Base-by-base conservation (phyloP, 2,329 filamentous ascomycete species). In the Ophiostoma ulmi region DNA sequence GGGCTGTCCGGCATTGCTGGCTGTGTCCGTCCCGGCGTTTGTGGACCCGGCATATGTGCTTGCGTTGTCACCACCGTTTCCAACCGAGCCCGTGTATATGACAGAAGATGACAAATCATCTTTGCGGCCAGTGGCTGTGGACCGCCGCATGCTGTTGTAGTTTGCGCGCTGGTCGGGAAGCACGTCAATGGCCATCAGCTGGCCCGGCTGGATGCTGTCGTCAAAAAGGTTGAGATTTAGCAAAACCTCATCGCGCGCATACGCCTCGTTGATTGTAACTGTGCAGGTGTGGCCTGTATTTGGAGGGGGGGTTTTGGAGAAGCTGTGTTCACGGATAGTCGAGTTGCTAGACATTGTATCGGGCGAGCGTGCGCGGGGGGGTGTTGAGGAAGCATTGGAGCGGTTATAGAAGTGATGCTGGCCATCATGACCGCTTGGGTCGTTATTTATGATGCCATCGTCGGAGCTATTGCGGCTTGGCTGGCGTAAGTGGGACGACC, bases 181-280 rank as follows among this genome's bases (percentile, higher is more conserved):
- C 6, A 88, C 84, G 31, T 90, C 83, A 70, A 96, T 89, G 75
- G 92, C 90, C 80, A 95, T 88, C 70, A 96, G 81, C 73, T 87
- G 86, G 36, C 91, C 91, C 0, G 87, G 82, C 71, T 85, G 85
- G 73, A 92, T 83, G 65, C 86, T 84, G 64, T 84, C 82, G 69
- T 87, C 86, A 72, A 94, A 87, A 20, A 89, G 84, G 70, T 91
- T 88, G 71, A 90, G 84, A 77, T 94, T 95, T 76, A 96, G 85
- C 31, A 95, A 83, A 64, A 95, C 89, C 75, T 94, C 92, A 76
- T 96, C 91, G 71, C 86, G 86, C 10, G 90, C 89, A 76, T 93
- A 90, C 61, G 86, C 88, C 74, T 96, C 92, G 78, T 94, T 91
- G 75, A 88, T 83, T 10, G 83, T 83, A 70, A 88, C 82, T 63